Conservation (phyloP, 1,139 yeast genomes). For the Arxiozyma slooffiae region DNA sequence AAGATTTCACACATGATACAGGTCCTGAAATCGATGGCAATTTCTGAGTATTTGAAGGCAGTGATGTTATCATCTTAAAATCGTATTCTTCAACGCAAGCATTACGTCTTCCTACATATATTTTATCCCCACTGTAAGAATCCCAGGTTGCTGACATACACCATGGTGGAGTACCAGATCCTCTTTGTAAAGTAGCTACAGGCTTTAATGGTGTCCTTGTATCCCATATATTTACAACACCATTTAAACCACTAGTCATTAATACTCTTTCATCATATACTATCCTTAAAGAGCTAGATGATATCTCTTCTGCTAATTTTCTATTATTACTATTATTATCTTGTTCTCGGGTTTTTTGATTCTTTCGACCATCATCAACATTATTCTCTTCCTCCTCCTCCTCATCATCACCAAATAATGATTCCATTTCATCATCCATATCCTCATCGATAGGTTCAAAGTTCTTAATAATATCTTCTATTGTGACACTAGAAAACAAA, state of each 20-base stretch:
- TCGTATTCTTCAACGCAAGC: conserved; percentile 82
- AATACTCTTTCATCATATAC: conserved; percentile 50
- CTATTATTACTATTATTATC: not conserved
- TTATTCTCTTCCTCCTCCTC: conserved; percentile 34
- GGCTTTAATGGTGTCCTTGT: conserved; percentile 39
- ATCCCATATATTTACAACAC: conserved; percentile 80
- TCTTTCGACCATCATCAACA: not conserved
- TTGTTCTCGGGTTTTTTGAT: not conserved
- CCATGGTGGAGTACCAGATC: conserved; percentile 83
- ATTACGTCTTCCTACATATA: conserved; percentile 83
- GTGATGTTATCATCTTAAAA: conserved; percentile 43
- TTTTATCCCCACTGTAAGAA: conserved; percentile 54
- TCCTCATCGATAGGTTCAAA: conserved; percentile 15
- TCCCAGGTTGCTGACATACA: conserved; percentile 93
- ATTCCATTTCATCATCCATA: conserved; percentile 61
- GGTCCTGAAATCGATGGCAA: conserved; percentile 90
- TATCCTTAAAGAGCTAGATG: conserved; percentile 20
- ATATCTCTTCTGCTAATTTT: conserved; percentile 23
- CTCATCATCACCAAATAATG: conserved; percentile 74
- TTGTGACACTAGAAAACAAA: conserved; percentile 40
- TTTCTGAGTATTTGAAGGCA: conserved; percentile 49
- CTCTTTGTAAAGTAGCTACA: conserved; percentile 50
- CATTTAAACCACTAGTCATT: conserved; percentile 76
- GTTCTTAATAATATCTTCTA: conserved; percentile 12
- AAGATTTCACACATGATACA: conserved; percentile 66